Percentiles rank a stretch among this genome's conserved stretches.
Evolutionary conservation across 768 basidiomycete genomes (phyloP).

Genomic region (Ramaria sp.): DNA sequence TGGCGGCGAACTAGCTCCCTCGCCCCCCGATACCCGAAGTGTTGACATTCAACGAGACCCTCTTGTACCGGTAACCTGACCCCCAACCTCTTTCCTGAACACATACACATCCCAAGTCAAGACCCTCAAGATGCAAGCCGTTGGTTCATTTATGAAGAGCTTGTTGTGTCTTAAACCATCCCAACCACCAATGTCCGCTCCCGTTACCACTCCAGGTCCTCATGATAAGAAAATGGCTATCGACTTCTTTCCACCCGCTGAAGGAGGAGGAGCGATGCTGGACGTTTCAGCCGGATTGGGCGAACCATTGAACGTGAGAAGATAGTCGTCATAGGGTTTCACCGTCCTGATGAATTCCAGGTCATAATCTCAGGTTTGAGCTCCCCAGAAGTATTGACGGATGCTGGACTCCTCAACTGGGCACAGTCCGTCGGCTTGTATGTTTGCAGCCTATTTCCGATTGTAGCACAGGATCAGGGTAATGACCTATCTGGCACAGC

Average conservation of each 20-base stretch:
- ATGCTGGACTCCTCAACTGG: constrained; percentile 12
- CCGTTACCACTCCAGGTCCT: neutral
- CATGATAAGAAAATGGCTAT: neutral
- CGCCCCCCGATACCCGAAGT: too few species aligned
- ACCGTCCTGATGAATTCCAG: neutral
- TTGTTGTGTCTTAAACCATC: neutral
- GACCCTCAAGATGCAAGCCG: neutral
- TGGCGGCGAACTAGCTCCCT: too few species aligned
- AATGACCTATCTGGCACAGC: neutral
- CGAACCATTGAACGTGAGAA: constrained; percentile 7
- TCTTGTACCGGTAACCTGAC: too few species aligned
- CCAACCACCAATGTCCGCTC: neutral
- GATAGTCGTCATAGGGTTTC: neutral
- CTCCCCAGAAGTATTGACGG: constrained; percentile 10
- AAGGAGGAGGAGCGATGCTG: constrained; percentile 8
- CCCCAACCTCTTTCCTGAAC: too few species aligned
- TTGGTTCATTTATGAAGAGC: neutral
- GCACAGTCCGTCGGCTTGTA: constrained; percentile 6
- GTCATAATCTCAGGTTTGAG: constrained; percentile 12
- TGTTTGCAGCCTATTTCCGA: neutral
- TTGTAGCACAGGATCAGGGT: neutral
- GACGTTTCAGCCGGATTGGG: constrained; percentile 8
- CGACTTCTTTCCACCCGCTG: constrained; percentile 4
- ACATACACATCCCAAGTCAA: too few species aligned
- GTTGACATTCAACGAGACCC: too few species aligned